These are phyloP conservation scores for Lachancea cidri DNA, from an alignment of 805 yeast genomes.

Conservation along the genomic window DNA sequence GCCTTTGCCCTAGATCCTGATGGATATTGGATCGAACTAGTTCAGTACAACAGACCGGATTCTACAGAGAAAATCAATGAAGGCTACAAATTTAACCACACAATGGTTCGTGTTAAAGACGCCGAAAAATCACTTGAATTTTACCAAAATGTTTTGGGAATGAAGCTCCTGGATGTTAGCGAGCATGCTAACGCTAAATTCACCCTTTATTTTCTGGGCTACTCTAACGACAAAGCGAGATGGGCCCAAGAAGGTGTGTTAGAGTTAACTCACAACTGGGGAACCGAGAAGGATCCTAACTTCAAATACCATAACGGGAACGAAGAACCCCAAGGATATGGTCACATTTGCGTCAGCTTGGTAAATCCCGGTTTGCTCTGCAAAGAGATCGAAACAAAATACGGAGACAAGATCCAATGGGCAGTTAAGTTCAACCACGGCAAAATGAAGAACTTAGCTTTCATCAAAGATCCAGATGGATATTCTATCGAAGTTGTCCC, in stretches of 20 bases:
- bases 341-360: slow-evolving; percentile 74
- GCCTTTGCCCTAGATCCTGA: slow-evolving; percentile 95
- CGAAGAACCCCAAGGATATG: slow-evolving; percentile 73
- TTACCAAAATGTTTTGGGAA: slow-evolving; percentile 74
- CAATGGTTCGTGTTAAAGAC: slow-evolving; percentile 92
- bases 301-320: slow-evolving; percentile 84
- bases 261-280: slow-evolving; percentile 94
- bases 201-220: slow-evolving; percentile 82
- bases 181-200: slow-evolving; percentile 69
- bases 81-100: slow-evolving; percentile 59
- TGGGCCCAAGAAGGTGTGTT: slow-evolving; percentile 62
- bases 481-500: slow-evolving; percentile 75
- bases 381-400: slow-evolving; percentile 40
- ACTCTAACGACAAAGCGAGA: slow-evolving; percentile 37
- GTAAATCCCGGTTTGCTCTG: slow-evolving; percentile 49
- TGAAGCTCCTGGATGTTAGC: slow-evolving; percentile 58
- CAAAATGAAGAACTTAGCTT: slow-evolving; percentile 56
- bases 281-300: slow-evolving; percentile 74
- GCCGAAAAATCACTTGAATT: slow-evolving; percentile 69
- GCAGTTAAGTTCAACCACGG: slow-evolving; percentile 52
- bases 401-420: slow-evolving; percentile 55
- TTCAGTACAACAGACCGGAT: slow-evolving; percentile 44
- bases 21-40: slow-evolving; percentile 93
- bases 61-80: slow-evolving; percentile 12
- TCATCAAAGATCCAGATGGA: slow-evolving; percentile 85